Base-by-base conservation (phyloP, 805 yeast genomes). In the Wickerhamiella musiphila region DNA sequence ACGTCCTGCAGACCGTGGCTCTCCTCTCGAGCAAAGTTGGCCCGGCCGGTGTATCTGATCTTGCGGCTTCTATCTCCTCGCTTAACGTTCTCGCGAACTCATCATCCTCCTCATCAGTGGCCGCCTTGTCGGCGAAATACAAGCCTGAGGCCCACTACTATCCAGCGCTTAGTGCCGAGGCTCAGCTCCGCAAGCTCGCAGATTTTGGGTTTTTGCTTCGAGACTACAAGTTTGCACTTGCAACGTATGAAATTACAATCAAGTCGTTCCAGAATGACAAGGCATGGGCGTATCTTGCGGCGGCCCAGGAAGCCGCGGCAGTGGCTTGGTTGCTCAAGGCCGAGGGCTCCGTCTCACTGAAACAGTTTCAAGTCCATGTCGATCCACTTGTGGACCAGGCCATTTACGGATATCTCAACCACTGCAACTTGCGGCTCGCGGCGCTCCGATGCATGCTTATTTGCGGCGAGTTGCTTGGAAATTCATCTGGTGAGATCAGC, bases 151-250 rank as follows among this genome's bases (percentile, higher is more conserved):
- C 24, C 10, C 31, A 34, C 18, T 29, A 23, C 26, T 36, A 36
- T 30, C 29, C 24, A 23, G 33, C 32, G 22, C 12, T 31, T 2
- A 27, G 33, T 14, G 29, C 37, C 1, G 94, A 82, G 44, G 77
- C 79, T 48, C 62, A 69, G 26, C 62, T 83, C 18, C 61, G 96
- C 31, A 76, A 78, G 47, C 58, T 86, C 18, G 96, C 93, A 0
- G 98, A 90, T 51, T 81, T 93, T 81, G 72, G 83, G 5, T 71
- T 86, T 46, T 79, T 90, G 72, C 55, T 84, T n/a, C 68, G 83
- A 23, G 94, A 90, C 56, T 86, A 77, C 60, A 73, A 74, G 49
- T 72, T 70, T 36, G 90, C 95, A 3, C 75, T 77, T 46, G 61
- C 78, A 1, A 77, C 82, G 1, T 86, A 86, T 50, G 96, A 86